These are phyloP conservation scores for Gaultheria prostrata DNA, from an alignment of 148 eudicot species.

Conservation along the genomic window DNA sequence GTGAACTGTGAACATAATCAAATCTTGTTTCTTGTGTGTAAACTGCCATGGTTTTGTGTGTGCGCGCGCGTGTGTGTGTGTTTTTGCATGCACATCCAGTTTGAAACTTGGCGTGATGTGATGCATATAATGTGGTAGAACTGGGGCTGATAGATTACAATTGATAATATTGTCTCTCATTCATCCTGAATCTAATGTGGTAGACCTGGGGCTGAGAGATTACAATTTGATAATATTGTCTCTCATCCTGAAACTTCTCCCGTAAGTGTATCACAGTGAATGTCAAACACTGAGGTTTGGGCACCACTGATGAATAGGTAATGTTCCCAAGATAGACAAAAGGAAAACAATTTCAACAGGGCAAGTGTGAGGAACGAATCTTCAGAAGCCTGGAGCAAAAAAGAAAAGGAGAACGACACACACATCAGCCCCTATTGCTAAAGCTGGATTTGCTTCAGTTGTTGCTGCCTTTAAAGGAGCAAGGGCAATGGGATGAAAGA, in stretches of 20 bases:
- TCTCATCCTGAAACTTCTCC: background rate
- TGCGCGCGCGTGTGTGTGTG: too few relatives aligned
- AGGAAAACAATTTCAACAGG: background rate
- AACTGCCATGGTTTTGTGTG: background rate
- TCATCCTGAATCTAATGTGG: background rate
- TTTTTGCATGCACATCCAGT: background rate
- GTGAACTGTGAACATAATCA: conserved; percentile 29
- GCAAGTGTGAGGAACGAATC: background rate
- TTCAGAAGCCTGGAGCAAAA: background rate
- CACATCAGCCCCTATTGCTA: background rate
- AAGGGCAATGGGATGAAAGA: background rate
- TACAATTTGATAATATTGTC: background rate
- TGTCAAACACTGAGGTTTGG: background rate
- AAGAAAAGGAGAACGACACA: background rate
- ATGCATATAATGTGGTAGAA: background rate
- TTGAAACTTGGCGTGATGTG: background rate
- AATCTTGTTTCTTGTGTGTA: background rate
- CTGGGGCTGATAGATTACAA: background rate
- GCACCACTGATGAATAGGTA: background rate
- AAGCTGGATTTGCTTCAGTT: conserved; percentile 1
- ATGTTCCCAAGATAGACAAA: background rate
- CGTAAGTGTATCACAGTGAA: background rate
- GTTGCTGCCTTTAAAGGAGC: background rate
- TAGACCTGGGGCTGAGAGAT: background rate
- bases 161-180: background rate